phyloP scores from a whole-genome alignment of 176 grass and related monocot species.

The Poa annua region DNA sequence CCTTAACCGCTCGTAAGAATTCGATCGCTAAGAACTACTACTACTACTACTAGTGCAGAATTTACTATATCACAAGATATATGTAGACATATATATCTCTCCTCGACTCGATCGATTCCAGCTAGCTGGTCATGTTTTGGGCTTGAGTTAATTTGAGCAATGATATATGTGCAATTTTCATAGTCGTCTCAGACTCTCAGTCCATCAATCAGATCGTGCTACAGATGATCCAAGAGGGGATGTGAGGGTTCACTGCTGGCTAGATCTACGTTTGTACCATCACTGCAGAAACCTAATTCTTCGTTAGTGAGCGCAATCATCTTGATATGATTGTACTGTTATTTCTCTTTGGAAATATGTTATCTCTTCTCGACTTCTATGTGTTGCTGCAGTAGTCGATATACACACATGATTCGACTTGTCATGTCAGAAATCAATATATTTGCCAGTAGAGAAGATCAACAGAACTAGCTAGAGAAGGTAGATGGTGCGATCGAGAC shows the following conservation, averaged over 20 bases:
- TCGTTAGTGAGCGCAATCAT: constrained; percentile 19
- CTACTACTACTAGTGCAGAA: constrained; percentile 50
- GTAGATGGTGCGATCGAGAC: constrained; percentile 39
- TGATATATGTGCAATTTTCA: constrained; percentile 35
- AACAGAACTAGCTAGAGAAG: not conserved
- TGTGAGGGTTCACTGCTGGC: constrained; percentile 28
- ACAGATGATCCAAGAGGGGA: constrained; percentile 26
- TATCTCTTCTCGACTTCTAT: constrained; percentile 33
- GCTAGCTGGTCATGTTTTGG: constrained; percentile 47
- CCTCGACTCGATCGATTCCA: constrained; percentile 31
- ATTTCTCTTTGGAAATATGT: constrained; percentile 18
- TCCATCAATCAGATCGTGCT: not conserved
- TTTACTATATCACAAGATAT: constrained; percentile 50
- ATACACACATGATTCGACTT: constrained; percentile 34
- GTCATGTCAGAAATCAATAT: constrained; percentile 17
- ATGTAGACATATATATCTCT: constrained; percentile 47
- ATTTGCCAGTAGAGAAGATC: constrained; percentile 29
- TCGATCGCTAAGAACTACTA: not conserved
- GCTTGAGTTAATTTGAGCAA: constrained; percentile 36
- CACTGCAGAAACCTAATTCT: constrained; percentile 48
- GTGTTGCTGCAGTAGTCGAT: constrained; percentile 4
- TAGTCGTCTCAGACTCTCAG: not conserved
- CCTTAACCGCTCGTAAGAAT: constrained; percentile 67
- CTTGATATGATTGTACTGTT: constrained; percentile 5
- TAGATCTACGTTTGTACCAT: constrained; percentile 4